Percentiles rank a stretch among this genome's conserved stretches.
phyloP scores from a whole-genome alignment of 2,329 filamentous ascomycete genomes.

The Fusarium sp. region DNA sequence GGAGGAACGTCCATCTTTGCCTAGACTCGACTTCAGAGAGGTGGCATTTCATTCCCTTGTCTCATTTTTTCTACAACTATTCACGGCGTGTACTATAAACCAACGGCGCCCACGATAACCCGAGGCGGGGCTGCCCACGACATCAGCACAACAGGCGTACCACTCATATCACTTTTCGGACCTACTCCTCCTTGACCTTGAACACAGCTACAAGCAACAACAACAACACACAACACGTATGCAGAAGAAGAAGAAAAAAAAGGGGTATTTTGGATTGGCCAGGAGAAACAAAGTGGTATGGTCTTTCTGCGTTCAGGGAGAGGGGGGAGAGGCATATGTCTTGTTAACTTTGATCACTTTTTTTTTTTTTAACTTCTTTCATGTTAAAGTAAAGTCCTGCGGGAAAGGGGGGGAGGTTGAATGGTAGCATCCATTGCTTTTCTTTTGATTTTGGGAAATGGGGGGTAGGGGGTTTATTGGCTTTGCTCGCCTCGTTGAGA shows the following conservation, averaged over 20 bases:
- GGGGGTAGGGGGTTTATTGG: constrained; percentile 9
- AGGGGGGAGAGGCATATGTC: constrained; percentile 13
- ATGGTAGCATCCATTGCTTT: constrained; percentile 1
- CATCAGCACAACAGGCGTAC: constrained; percentile 15
- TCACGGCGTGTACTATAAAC: constrained; percentile 25
- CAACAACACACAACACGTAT: not conserved
- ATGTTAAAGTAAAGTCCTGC: constrained; percentile 13
- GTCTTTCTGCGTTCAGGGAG: constrained; percentile 22
- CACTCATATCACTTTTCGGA: constrained; percentile 8
- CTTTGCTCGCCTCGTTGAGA: not conserved
- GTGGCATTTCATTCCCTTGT: not conserved
- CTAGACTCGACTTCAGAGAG: constrained; percentile 10
- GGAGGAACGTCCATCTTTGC: constrained; percentile 17
- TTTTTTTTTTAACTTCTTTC: not conserved
- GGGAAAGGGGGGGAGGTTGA: constrained; percentile 6
- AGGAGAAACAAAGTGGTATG: constrained; percentile 17
- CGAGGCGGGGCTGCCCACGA: constrained; percentile 3
- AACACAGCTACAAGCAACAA: constrained; percentile 13
- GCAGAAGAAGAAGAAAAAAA: constrained; percentile 22
- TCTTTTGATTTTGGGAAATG: constrained; percentile 14
- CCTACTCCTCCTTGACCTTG: not conserved
- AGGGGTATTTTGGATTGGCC: constrained; percentile 29
- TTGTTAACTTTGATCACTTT: constrained; percentile 3
- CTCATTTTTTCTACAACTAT: not conserved
- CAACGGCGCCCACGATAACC: not conserved